Evolutionary conservation across 108 stramenopile genomes (phyloP).

Genomic region (Mayamaea pseudoterrestris): DNA sequence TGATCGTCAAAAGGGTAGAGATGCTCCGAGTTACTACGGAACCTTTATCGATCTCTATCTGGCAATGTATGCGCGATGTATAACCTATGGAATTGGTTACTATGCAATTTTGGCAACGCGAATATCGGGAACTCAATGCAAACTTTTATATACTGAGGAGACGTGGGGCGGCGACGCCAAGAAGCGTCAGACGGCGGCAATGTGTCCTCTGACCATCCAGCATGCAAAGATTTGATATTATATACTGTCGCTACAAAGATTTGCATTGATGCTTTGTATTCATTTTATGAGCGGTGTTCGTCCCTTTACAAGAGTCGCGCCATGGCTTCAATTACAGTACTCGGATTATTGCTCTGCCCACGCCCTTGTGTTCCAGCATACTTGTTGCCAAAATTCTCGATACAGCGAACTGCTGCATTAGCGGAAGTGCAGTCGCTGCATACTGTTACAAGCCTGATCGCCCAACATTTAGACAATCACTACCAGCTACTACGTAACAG

Average conservation of each 20-base stretch:
- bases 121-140: conserved; percentile 27
- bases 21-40: conserved; percentile 21
- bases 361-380: no score
- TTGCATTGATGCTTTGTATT: no score
- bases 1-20: conserved; percentile 41
- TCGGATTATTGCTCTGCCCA: background rate
- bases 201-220: background rate
- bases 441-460: background rate
- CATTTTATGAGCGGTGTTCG: no score
- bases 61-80: conserved; percentile 27
- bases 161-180: conserved; percentile 21
- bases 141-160: conserved; percentile 30
- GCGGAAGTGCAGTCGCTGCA: background rate
- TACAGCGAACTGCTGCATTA: no score
- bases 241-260: background rate
- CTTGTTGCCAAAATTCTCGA: no score
- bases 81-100: conserved; percentile 43
- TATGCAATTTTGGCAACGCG: conserved; percentile 44
- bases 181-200: background rate
- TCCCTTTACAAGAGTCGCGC: background rate
- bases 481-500: no score
- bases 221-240: background rate
- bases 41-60: conserved; percentile 43
- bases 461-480: no score
- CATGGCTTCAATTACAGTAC: background rate